Base-by-base conservation (phyloP, 768 basidiomycete genomes). In the Tulasnella sp. region DNA sequence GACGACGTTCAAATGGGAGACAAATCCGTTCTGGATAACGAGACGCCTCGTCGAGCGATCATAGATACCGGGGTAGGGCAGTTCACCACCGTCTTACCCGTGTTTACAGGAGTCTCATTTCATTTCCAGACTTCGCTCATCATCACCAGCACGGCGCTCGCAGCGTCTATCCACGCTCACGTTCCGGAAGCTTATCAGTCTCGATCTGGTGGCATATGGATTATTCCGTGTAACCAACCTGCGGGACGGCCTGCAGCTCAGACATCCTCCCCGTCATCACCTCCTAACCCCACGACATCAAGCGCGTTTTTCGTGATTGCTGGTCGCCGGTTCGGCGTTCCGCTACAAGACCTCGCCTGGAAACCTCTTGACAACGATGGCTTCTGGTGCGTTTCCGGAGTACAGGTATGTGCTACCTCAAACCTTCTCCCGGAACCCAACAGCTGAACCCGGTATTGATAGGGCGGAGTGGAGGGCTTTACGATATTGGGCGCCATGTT, bases 391-490 rank as follows among this genome's bases (percentile, higher is more conserved):
- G 76, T 77, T 34, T 77, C 76, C 24, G 76, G 76, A 34, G 62
- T 77, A n/a, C 76, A 77, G 76, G 76, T 77, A 19, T 1, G 76
- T 44, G 34, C 2, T 46, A 19, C n/a, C 16, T 3, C 1, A 7
- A 31, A 27, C 21, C 6, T 34, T 34, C 52, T 34, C 1, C 16
- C 18, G 14, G 56, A 27, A 56, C 31, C 56, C 36, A 18, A 9
- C 19, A 31, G 46, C 39, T 76, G 39, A 42, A n/a, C 56, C 18
- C 31, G 24, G 27, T 18, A 5, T 31, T 24, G 27, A 71, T 39
- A 77, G 76, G 58, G 76, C 56, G 76, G 76, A 18, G 34, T 77
- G 52, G 76, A 77, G 38, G 58, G n/a, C n/a, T 77, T 77, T 34
- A 77, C 76, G n/a, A 52, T 77, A 24, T 36, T 77, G 38, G 76